Percentiles rank a stretch among this genome's conserved stretches.
These are phyloP conservation scores for Nicotiana paniculata DNA, from an alignment of 257 asterid genomes.

Conservation along the genomic window DNA sequence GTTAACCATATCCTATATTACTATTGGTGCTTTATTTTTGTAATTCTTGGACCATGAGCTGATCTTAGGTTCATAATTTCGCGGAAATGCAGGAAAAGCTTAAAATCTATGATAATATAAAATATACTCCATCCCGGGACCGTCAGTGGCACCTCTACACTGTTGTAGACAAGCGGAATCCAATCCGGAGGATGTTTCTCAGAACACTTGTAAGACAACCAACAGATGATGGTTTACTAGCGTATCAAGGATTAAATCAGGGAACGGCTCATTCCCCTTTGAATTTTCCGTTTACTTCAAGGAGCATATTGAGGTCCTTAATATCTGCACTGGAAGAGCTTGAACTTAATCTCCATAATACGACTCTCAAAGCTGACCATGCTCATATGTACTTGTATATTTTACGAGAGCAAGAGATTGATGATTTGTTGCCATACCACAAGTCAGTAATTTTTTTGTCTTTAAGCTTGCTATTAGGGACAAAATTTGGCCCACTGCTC, in stretches of 20 bases:
- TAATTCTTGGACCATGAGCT: neutral
- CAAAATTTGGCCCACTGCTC: neutral
- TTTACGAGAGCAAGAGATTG: constrained; percentile 80
- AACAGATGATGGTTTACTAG: constrained; percentile 56
- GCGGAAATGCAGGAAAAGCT: constrained; percentile 70
- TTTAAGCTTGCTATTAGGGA: neutral
- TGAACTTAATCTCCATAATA: constrained; percentile 87
- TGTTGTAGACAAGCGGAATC: constrained; percentile 64
- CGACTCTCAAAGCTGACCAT: constrained; percentile 79
- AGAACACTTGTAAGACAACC: constrained; percentile 97
- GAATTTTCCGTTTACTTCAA: constrained; percentile 75
- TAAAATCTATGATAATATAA: constrained; percentile 63
- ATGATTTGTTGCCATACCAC: constrained; percentile 75
- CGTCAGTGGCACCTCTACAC: constrained; percentile 99
- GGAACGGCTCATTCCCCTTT: constrained; percentile 47
- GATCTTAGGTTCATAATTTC: constrained; percentile 9
- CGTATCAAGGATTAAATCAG: constrained; percentile 52
- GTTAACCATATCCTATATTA: neutral
- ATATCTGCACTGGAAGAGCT: constrained; percentile 96
- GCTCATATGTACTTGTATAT: constrained; percentile 89
- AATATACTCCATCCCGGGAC: constrained; percentile 93
- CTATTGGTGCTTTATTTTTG: neutral
- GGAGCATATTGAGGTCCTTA: constrained; percentile 85
- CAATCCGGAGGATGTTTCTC: constrained; percentile 75
- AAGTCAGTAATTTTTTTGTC: constrained; percentile 41